Evolutionary conservation across 306 rosid genomes (phyloP).

Genomic region (Vigna nakashimae): DNA sequence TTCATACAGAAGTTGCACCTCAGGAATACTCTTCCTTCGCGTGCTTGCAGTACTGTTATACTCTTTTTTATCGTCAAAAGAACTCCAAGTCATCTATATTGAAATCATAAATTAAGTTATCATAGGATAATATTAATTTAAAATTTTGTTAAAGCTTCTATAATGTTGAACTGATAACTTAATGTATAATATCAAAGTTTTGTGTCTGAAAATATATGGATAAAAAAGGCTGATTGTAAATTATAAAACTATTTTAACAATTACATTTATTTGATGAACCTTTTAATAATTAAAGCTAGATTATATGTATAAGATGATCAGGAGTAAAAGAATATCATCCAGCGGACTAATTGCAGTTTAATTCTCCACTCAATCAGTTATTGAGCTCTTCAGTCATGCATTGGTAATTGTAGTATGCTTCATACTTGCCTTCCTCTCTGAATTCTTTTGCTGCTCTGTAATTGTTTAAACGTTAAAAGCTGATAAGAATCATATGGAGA

Average conservation of each 20-base stretch:
- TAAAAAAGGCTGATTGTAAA: neutral
- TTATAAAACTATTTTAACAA: slow-evolving; percentile 7
- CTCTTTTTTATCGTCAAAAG: slow-evolving; percentile 6
- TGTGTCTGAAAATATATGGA: slow-evolving; percentile 4
- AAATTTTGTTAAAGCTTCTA: slow-evolving; percentile 25
- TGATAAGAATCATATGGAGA: slow-evolving; percentile 27
- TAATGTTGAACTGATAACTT: slow-evolving; percentile 1
- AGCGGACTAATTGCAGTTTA: slow-evolving; percentile 15
- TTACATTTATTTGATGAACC: neutral
- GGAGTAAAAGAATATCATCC: slow-evolving; percentile 16
- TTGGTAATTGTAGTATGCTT: slow-evolving; percentile 5
- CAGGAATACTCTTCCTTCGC: neutral
- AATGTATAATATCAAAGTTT: slow-evolving; percentile 1
- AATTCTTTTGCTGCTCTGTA: neutral
- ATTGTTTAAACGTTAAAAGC: slow-evolving; percentile 28
- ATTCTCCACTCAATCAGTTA: slow-evolving; percentile 14
- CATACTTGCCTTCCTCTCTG: slow-evolving; percentile 3
- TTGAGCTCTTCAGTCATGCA: slow-evolving; percentile 9
- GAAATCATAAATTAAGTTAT: slow-evolving; percentile 16
- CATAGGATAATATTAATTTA: neutral
- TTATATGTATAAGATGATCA: neutral
- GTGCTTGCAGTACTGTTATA: slow-evolving; percentile 9
- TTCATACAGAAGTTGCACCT: neutral
- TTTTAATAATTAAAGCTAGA: slow-evolving; percentile 11
- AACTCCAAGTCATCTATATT: slow-evolving; percentile 10